These are phyloP conservation scores for Cucurbita argyrosperma DNA, from an alignment of 306 rosid species.

Conservation along the genomic window DNA sequence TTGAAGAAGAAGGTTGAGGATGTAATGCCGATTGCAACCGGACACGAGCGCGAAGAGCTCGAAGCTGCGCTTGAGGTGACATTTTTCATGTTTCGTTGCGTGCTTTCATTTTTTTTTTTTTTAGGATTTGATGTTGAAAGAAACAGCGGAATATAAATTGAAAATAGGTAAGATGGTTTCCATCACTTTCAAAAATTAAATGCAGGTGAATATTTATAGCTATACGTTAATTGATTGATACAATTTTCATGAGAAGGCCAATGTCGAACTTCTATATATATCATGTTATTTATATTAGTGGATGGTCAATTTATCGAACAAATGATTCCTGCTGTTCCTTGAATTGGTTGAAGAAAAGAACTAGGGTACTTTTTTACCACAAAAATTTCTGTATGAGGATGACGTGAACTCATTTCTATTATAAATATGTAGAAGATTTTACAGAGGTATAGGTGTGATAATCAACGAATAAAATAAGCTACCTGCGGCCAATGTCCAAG, in stretches of 20 bases:
- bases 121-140: background rate
- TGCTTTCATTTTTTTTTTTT: background rate
- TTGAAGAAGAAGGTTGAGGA: conserved; percentile 57
- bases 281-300: background rate
- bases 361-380: background rate
- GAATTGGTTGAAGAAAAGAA: background rate
- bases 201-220: background rate
- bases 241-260: background rate
- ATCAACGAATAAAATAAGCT: background rate
- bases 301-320: background rate
- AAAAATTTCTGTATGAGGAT: background rate
- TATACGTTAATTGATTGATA: background rate
- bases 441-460: background rate
- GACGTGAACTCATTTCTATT: background rate
- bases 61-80: conserved; percentile 45
- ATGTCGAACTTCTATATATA: background rate
- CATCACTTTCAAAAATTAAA: background rate
- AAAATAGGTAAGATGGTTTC: background rate
- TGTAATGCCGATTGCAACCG: conserved; percentile 84
- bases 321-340: background rate
- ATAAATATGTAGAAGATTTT: background rate
- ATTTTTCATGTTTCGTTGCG: background rate
- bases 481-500: background rate
- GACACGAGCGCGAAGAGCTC: conserved; percentile 91
- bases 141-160: background rate